A percentile compares a stretch with the other conserved stretches of the same genome.
Conservation (phyloP, 257 asterid species). For the Nicotiana obtusifolia region DNA sequence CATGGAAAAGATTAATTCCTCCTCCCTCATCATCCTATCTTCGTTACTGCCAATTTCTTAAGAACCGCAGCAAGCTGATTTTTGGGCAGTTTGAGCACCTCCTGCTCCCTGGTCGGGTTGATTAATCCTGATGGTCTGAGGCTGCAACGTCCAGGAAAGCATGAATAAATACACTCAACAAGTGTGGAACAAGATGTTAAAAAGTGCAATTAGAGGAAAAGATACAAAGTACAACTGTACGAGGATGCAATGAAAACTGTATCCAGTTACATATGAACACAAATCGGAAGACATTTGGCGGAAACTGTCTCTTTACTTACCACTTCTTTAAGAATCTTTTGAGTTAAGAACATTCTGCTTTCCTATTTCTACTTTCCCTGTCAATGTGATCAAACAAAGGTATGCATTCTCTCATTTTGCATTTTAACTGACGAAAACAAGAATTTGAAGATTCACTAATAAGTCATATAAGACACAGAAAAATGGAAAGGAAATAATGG, state of each 20-base stretch:
- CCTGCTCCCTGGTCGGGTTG: conserved; percentile 28
- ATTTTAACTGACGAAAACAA: neutral
- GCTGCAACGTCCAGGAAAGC: conserved; percentile 21
- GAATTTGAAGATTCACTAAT: neutral
- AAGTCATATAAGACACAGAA: neutral
- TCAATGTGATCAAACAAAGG: neutral
- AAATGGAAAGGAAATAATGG: neutral
- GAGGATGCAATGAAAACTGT: neutral
- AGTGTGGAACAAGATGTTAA: neutral
- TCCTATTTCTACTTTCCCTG: neutral
- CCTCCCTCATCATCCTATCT: conserved; percentile 1
- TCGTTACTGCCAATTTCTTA: neutral
- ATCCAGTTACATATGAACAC: neutral
- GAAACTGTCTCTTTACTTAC: neutral
- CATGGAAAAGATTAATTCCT: neutral
- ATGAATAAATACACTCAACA: neutral
- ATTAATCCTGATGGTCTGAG: conserved; percentile 33
- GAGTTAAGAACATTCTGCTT: neutral
- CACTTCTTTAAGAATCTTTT: no score
- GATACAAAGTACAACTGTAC: no score
- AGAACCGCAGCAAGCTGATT: conserved; percentile 40
- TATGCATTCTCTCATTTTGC: neutral
- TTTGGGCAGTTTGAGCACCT: conserved; percentile 20
- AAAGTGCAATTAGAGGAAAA: neutral
- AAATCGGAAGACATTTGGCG: no score